Percentiles rank a stretch among this genome's conserved stretches.
phyloP scores from a whole-genome alignment of 495 filamentous ascomycete species.

The Xylaria palmicola region DNA sequence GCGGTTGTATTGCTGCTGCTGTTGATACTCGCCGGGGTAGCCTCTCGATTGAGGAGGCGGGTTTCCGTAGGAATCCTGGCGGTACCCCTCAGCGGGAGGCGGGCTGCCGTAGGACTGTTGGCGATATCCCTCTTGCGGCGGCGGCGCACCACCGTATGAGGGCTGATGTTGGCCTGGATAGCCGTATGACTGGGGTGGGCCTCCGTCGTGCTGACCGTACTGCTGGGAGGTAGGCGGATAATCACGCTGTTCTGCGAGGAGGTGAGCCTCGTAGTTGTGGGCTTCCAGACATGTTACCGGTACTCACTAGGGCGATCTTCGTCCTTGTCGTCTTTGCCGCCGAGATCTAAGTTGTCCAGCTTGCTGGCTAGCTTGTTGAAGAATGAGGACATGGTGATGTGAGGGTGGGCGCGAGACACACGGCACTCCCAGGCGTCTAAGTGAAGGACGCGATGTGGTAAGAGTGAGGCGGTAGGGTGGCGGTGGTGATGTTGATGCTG shows the following conservation, averaged over 20 bases:
- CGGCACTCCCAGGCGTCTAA: not conserved
- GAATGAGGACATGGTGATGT: constrained; percentile 32
- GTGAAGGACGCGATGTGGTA: too few species aligned
- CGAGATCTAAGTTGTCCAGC: constrained; percentile 26
- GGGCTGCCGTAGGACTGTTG: constrained; percentile 13
- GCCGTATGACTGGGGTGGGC: constrained; percentile 12
- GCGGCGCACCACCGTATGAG: not conserved
- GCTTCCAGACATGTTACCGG: not conserved
- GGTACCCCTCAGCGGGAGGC: constrained; percentile 16
- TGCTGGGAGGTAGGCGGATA: constrained; percentile 28
- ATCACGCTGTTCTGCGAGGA: constrained; percentile 15
- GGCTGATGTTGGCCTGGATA: constrained; percentile 6
- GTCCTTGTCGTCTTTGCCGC: constrained; percentile 18
- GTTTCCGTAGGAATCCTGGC: constrained; percentile 7
- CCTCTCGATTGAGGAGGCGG: constrained; percentile 18
- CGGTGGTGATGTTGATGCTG: not conserved
- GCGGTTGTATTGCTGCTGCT: constrained; percentile 22
- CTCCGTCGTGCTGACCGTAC: constrained; percentile 23
- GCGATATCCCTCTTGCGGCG: not conserved
- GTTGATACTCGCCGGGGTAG: constrained; percentile 28
- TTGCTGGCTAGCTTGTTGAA: constrained; percentile 28
- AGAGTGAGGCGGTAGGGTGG: not conserved
- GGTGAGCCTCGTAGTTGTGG: not conserved
- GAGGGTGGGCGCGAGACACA: not conserved
- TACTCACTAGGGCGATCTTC: constrained; percentile 2